Base-by-base conservation (phyloP, 768 basidiomycete genomes). In the Xerocomus potaroensis region DNA sequence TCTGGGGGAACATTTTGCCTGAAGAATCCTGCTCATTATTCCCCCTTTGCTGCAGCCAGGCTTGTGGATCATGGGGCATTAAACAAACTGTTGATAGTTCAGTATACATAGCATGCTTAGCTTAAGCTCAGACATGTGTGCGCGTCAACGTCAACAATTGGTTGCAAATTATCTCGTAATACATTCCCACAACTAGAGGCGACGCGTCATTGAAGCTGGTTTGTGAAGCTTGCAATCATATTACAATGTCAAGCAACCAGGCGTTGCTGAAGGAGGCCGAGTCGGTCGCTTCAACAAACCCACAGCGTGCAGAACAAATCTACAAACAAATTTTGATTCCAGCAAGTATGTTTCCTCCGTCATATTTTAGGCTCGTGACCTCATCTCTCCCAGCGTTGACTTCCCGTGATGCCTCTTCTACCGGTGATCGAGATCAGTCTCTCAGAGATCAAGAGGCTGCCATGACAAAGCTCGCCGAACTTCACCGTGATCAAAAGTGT, bases 401-500 rank as follows among this genome's bases (percentile, higher is more conserved):
- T 9, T 55, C 67, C 63, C 74, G 66, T 33, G 63, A 65, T 44
- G 51, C 62, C 16, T 56, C 63, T 35, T 46, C 60, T 45, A 66
- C 64, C 42, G 57, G 59, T 22, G 77, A 80, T 30, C 70, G 71
- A 49, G 78, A 85, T 12, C 77, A 81, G 54, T 72, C 67, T 15
- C 70, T 93, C 8, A 69, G 85, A 30, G 82, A 91, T 57, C 92
- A 97, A 66, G 94, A 96, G 63, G 70, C 73, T 0, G 91, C 93
- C 3, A 72, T 97, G 43, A 73, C 91, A 16, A 87, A 86, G 61
- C 82, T 98, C 2, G 93, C 90, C 1, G 82, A 87, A 62, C 75
- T 94, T 9, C 90, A 95, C 64, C 76, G 89, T 39, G 89, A 93
- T 65, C 79, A 90, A 64, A 82, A 80, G 91, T 92, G 42, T 48